Evolutionary conservation across 2,329 filamentous ascomycete genomes (phyloP).

Genomic region (Scedosporium apiospermum): DNA sequence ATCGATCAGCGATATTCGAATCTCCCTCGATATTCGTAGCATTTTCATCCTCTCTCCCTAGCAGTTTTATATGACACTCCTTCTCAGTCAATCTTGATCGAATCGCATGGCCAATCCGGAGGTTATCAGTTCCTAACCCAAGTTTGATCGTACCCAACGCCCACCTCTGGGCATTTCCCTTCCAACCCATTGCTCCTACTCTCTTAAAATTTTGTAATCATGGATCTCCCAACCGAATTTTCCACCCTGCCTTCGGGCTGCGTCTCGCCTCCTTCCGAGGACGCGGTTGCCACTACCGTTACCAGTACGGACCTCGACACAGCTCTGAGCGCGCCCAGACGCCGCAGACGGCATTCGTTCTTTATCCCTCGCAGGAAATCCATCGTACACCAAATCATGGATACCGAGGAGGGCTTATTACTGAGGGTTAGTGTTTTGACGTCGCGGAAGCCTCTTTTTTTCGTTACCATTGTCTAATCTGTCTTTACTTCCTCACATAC

Average conservation of each 20-base stretch:
- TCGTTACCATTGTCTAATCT: neutral
- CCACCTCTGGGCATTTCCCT: neutral
- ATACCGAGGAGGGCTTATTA: constrained; percentile 51
- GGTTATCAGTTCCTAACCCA: neutral
- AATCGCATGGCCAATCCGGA: neutral
- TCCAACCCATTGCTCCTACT: neutral
- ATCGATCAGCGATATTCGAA: no score
- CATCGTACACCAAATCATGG: constrained; percentile 50
- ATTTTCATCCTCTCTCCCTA: no score
- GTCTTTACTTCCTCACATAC: neutral
- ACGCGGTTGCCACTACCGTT: neutral
- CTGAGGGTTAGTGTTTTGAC: constrained; percentile 31
- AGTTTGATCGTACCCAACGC: neutral
- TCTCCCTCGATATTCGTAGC: no score
- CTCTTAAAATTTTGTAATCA: neutral
- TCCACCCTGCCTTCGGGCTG: constrained; percentile 4
- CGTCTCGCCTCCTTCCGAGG: neutral
- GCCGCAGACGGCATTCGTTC: constrained; percentile 42
- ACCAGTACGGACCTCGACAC: neutral
- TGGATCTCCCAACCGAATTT: constrained; percentile 6
- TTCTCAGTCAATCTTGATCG: neutral
- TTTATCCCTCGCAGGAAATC: constrained; percentile 49
- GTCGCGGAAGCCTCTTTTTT: neutral
- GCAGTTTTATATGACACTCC: neutral
- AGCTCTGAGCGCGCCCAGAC: neutral